Evolutionary conservation across 352 stramenopile species (phyloP), one percentile per base, ranked within the genome.

Genomic region (Phytophthora brassicae): DNA sequence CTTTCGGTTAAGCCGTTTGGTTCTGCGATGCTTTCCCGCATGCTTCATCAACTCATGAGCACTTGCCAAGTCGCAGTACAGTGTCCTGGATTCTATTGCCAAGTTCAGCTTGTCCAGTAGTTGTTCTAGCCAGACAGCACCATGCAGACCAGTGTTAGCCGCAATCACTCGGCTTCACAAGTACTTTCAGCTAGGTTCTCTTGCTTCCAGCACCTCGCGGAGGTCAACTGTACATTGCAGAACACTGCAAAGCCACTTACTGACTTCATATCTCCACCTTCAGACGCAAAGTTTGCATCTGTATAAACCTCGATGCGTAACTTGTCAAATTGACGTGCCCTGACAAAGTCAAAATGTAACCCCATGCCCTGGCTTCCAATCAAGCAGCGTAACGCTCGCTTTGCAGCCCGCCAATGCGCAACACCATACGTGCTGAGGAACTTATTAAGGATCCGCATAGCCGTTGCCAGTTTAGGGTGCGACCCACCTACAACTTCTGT

Each of bases 191-290:
- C 48, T 24, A 68, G 4, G 12, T 14, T 63, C 0, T 45, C 44
- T 31, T 68, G 52, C 23, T 63, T 63, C 52, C 45, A 68, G 29
- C 46, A 53, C 8, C 36, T 55, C 0, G 60, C 24, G 6, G 54
- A 60, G 33, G 64, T 68, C 3, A 68, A 22, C 19, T 68, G 53
- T 7, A 17, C 31, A 46, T 57, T 58, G n/a, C 60, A 58, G 26
- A 56, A 60, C 0, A 64, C 53, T n/a, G 23, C 35, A 35, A 68
- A 64, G 0, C 53, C 53, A 44, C 23, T 68, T 6, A 64, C 53
- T 2, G 29, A 68, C 23, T 63, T 62, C 33, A 61, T 41, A 19
- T 55, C 52, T 5, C 31, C 36, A 24, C 12, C 38, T 42, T 63
- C 60, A 35, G 31, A 63, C 6, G 60, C 60, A 35, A 56, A 53